Percentiles rank a stretch among this genome's conserved stretches.
These are phyloP conservation scores for Cryptococcus wingfieldii DNA, from an alignment of 1,284 basidiomycete species.

Conservation along the genomic window DNA sequence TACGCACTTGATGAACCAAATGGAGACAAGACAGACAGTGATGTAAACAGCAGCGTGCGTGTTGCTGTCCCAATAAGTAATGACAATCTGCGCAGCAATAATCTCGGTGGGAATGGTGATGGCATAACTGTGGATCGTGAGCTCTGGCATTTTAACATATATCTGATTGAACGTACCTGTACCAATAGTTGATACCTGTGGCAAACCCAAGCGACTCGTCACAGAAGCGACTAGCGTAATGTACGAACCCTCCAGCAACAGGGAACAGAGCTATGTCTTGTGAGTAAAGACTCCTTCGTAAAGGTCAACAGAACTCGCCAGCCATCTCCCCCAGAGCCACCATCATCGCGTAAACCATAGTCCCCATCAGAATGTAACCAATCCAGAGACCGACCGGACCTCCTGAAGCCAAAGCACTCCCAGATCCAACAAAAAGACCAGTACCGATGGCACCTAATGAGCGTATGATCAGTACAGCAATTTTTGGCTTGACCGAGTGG, in stretches of 20 bases:
- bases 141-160: too few relatives aligned
- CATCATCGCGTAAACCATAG: slow-evolving; percentile 30
- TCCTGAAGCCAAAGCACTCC: slow-evolving; percentile 48
- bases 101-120: slow-evolving; percentile 30
- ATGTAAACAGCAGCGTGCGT: slow-evolving; percentile 48
- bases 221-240: slow-evolving; percentile 50
- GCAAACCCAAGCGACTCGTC: slow-evolving; percentile 53
- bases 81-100: slow-evolving; percentile 35
- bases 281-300: background rate
- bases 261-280: slow-evolving; percentile 36
- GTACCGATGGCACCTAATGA: slow-evolving; percentile 33
- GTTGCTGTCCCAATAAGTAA: slow-evolving; percentile 46
- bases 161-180: slow-evolving; percentile 16
- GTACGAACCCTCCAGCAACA: slow-evolving; percentile 41
- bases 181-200: slow-evolving; percentile 43
- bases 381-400: slow-evolving; percentile 51
- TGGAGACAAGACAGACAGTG: slow-evolving; percentile 40
- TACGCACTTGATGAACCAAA: slow-evolving; percentile 42
- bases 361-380: slow-evolving; percentile 40
- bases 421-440: slow-evolving; percentile 53
- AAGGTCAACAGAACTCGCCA: slow-evolving; percentile 7
- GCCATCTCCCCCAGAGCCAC: too few relatives aligned
- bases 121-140: slow-evolving; percentile 1
- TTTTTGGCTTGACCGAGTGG: background rate
- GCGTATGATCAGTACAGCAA: background rate